Evolutionary conservation across 331 rosid species (phyloP).

Genomic region (Acacia concinna): DNA sequence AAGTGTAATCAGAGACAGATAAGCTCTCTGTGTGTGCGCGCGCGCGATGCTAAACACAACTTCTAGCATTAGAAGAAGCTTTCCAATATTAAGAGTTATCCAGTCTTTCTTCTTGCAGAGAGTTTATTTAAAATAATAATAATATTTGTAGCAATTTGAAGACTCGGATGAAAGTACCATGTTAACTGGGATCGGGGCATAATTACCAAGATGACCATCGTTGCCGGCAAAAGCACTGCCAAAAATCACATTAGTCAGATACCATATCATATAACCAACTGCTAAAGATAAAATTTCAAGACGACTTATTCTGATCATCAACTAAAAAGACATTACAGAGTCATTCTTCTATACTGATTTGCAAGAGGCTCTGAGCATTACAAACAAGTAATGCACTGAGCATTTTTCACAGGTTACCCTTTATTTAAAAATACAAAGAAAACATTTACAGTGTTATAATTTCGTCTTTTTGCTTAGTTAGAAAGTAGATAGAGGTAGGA

Average conservation of each 20-base stretch:
- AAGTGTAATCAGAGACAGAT: not conserved
- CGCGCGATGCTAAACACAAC: not conserved
- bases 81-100: not conserved
- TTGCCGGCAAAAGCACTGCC: slow-evolving; percentile 37
- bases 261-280: not conserved
- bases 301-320: not conserved
- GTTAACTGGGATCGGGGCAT: not conserved
- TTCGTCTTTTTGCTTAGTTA: not conserved
- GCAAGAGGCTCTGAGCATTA: not conserved
- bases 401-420: not conserved
- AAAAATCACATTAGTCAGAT: slow-evolving; percentile 35
- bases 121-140: not conserved
- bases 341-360: not conserved
- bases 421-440: not conserved
- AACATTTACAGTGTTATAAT: not conserved
- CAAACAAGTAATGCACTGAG: not conserved
- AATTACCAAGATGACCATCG: slow-evolving; percentile 7
- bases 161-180: slow-evolving; percentile 40
- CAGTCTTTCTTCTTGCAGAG: not conserved
- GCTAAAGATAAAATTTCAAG: not conserved
- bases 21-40: too few species aligned
- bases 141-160: not conserved
- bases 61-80: not conserved
- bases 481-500: slow-evolving; percentile 28
- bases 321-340: not conserved